phyloP scores from a whole-genome alignment of 345 rosid species.

The Gossypium sturtianum region DNA sequence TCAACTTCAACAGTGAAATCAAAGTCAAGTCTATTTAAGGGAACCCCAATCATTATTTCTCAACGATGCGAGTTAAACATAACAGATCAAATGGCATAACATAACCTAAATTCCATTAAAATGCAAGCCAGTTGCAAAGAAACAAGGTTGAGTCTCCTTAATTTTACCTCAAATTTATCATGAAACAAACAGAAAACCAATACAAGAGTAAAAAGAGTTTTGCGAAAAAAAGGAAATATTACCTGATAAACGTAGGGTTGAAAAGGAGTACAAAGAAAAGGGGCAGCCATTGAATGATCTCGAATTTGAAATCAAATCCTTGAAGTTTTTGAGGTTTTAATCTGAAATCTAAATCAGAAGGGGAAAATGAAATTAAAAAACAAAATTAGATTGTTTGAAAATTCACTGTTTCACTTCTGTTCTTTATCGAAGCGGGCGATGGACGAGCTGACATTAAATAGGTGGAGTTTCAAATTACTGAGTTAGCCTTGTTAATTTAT shows the following conservation, averaged over 20 bases:
- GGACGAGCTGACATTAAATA: neutral
- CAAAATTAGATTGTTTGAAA: neutral
- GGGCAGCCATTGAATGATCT: conserved; percentile 68
- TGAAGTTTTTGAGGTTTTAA: neutral
- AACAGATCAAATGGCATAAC: conserved; percentile 23
- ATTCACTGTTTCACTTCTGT: neutral
- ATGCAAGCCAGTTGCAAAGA: neutral
- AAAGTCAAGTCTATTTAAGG: neutral
- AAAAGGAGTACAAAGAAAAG: conserved; percentile 92
- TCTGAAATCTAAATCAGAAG: neutral
- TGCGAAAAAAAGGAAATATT: neutral
- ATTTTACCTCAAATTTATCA: conserved; percentile 5
- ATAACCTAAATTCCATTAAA: conserved; percentile 13
- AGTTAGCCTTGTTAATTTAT: neutral
- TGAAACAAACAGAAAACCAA: conserved; percentile 3
- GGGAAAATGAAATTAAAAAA: neutral
- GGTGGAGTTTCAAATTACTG: neutral
- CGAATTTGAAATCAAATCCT: neutral
- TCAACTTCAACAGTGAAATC: neutral
- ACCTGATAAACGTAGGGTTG: conserved; percentile 99
- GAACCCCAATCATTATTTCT: conserved; percentile 9
- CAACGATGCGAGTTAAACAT: conserved; percentile 4
- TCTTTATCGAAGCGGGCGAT: neutral
- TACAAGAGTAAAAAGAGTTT: neutral
- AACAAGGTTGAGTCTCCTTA: neutral